These are phyloP conservation scores for Eimeria necatrix DNA, from an alignment of 169 alveolate genomes.

Conservation along the genomic window DNA sequence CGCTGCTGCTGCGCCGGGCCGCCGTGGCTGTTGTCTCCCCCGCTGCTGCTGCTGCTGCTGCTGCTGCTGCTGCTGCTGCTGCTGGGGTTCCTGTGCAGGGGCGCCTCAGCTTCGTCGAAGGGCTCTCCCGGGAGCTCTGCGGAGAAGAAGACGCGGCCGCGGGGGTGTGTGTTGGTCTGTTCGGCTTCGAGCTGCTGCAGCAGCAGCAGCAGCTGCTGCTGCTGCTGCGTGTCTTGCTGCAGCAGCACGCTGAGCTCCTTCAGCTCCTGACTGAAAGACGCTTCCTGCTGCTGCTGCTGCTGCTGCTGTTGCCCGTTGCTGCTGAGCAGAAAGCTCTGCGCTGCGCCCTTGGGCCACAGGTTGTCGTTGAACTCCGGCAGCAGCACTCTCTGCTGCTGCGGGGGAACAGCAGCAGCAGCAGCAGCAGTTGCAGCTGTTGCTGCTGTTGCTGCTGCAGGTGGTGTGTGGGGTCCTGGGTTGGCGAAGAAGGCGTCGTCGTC, in stretches of 20 bases:
- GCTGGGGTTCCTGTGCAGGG: neutral
- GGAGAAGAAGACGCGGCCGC: slow-evolving; percentile 30
- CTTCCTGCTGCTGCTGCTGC: neutral
- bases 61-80: slow-evolving; percentile 5
- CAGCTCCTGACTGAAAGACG: neutral
- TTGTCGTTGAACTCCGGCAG: neutral
- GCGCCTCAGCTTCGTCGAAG: neutral
- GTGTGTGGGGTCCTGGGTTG: no score
- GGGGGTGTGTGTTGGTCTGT: neutral
- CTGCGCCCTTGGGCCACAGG: neutral
- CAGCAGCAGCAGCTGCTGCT: neutral
- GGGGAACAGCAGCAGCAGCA: neutral
- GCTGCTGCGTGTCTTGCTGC: slow-evolving; percentile 13
- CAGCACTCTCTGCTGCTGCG: neutral
- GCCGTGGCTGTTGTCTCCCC: neutral
- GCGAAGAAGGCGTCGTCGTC: no score
- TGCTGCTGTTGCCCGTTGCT: neutral
- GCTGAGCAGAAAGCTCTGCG: neutral
- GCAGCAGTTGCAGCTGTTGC: slow-evolving; percentile 5
- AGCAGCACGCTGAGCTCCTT: neutral
- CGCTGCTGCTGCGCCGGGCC: neutral
- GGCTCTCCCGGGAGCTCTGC: neutral
- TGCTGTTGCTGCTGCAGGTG: neutral
- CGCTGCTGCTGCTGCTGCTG: slow-evolving; percentile 11
- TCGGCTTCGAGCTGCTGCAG: neutral